These are phyloP conservation scores for Odonthalia washingtoniensis DNA, from an alignment of 31 red algal species.

Conservation along the genomic window DNA sequence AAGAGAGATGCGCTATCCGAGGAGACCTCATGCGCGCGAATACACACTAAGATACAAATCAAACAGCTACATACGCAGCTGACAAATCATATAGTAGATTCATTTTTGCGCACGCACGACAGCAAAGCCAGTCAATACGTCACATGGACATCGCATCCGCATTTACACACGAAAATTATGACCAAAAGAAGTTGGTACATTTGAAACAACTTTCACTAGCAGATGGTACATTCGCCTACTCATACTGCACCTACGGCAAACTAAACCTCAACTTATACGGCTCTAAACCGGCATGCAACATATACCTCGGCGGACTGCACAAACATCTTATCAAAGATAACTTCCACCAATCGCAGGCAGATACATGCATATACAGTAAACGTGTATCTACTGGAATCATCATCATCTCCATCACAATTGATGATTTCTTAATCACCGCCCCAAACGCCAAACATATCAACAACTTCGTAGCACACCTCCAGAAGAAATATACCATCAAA, in stretches of 20 bases:
- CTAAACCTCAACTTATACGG: slow-evolving; percentile 16
- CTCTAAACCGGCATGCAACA: slow-evolving; percentile 4
- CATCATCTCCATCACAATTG: too few species aligned
- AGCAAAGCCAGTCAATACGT: not conserved
- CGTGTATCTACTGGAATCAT: too few species aligned
- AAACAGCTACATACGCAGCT: slow-evolving; percentile 14
- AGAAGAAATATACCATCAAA: too few species aligned
- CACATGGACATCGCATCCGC: slow-evolving; percentile 39
- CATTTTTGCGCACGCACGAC: not conserved
- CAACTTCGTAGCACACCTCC: too few species aligned
- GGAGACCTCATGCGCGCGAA: slow-evolving; percentile 43
- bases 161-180: slow-evolving; percentile 28
- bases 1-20: slow-evolving; percentile 27
- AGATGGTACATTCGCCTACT: slow-evolving; percentile 8
- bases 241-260: not conserved
- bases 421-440: too few species aligned
- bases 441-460: too few species aligned
- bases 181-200: slow-evolving; percentile 9
- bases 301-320: too few species aligned
- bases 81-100: not conserved
- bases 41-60: slow-evolving; percentile 18
- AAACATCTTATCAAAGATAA: too few species aligned
- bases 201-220: slow-evolving; percentile 8
- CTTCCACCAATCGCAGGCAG: too few species aligned
- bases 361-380: too few species aligned